Percentiles rank a stretch among this genome's conserved stretches.
Conservation (phyloP, 257 asterid genomes). For the Lantana camara region DNA sequence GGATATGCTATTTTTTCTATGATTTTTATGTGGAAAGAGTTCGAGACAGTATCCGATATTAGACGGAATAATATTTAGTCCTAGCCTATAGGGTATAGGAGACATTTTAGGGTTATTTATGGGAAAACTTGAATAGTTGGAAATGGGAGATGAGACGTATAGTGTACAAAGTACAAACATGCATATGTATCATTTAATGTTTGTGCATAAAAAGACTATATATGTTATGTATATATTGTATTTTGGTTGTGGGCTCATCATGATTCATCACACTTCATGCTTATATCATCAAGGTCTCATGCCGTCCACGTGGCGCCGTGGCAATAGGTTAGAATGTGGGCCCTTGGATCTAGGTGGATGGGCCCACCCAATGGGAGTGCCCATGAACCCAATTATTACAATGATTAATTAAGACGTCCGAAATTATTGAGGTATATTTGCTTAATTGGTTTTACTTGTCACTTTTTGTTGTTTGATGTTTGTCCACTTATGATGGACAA, state of each 20-base stretch:
- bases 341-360: slow-evolving; percentile 34
- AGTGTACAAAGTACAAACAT: too few relatives aligned
- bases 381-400: slow-evolving; percentile 37
- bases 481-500: slow-evolving; percentile 12
- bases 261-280: slow-evolving; percentile 47
- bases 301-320: slow-evolving; percentile 41
- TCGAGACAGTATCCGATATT: too few relatives aligned
- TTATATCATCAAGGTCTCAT: slow-evolving; percentile 44
- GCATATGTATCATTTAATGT: background rate
- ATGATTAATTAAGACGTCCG: slow-evolving; percentile 35
- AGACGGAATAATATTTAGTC: too few relatives aligned
- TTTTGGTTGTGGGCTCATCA: slow-evolving; percentile 16
- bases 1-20: too few relatives aligned
- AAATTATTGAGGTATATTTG: slow-evolving; percentile 9
- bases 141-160: too few relatives aligned
- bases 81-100: too few relatives aligned
- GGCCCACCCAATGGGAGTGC: slow-evolving; percentile 39
- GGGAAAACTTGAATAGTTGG: too few relatives aligned
- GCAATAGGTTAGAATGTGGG: slow-evolving; percentile 25
- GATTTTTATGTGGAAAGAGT: too few relatives aligned
- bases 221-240: too few relatives aligned
- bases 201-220: background rate
- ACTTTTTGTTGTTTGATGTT: background rate
- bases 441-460: slow-evolving; percentile 9
- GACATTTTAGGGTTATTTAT: too few relatives aligned